Evolutionary conservation across 2,329 filamentous ascomycete genomes (phyloP), one percentile per base, ranked within the genome.

Genomic region (Pseudocercospora eumusae): DNA sequence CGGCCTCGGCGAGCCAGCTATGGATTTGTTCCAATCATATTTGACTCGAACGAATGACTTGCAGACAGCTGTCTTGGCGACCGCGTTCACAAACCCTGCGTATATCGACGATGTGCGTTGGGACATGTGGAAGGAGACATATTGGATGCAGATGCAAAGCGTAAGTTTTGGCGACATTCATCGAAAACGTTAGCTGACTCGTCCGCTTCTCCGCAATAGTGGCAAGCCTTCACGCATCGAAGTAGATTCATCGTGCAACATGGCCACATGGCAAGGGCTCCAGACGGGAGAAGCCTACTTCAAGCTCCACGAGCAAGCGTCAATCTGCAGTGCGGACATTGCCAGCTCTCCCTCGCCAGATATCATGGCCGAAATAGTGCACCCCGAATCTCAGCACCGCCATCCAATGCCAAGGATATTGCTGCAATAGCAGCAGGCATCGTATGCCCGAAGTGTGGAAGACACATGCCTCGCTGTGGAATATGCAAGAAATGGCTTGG

Each of bases 81-180:
- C 90, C 61, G 88, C 88, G 11, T 87, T 90, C 73, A 89, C 88
- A 67, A 85, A 87, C 60, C 91, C 91, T 0, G 83, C 86, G 8
- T 93, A 91, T 75, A 87, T 93, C 67, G 85, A 89, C 74, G 91
- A 95, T 74, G 80, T 88, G 47, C 87, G 91, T 66, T 91, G 88
- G 77, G 81, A 83, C 9, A 86, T 88, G 59, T 93, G 91, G 89
- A 88, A 89, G 65, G 92, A 93, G 73, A 84, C 88, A 60, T 86
- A 87, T 55, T 87, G 91, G 69, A 83, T 90, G 40, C 78, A 88
- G 82, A 66, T 90, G 90, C 82, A 89, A 83, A 75, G 84, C 82
- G 36, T 40, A 40, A 40, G 36, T 40, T 4, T 40, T 40, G 13
- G 15, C 15, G 6, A 8, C 5, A 15, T 40, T 2, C 6, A 40